A percentile compares a stretch with the other conserved stretches of the same genome.
phyloP scores from a whole-genome alignment of 768 basidiomycete species.

The Solioccasus polychromus region DNA sequence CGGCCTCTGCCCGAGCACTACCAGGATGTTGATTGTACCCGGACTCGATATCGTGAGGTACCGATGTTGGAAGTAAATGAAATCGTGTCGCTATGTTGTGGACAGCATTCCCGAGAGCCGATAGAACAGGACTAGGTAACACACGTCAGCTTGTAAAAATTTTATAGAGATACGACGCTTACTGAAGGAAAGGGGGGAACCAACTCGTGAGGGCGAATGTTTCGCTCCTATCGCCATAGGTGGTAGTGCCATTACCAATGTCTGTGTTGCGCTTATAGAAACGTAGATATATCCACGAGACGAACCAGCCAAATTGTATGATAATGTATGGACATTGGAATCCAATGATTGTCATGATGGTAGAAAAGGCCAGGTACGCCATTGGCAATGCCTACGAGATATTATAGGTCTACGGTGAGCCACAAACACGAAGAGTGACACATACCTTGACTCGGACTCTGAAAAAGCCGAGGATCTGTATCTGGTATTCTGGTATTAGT shows the following conservation, averaged over 20 bases:
- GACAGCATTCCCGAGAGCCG: slow-evolving; percentile 62
- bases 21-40: slow-evolving; percentile 81
- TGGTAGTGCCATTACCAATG: slow-evolving; percentile 54
- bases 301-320: slow-evolving; percentile 99
- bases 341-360: slow-evolving; percentile 76
- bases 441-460: slow-evolving; percentile 87
- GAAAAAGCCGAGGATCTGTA: slow-evolving; percentile 83
- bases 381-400: slow-evolving; percentile 84
- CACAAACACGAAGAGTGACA: not conserved
- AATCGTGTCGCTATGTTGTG: slow-evolving; percentile 65
- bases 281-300: slow-evolving; percentile 91
- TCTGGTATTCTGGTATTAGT: slow-evolving; percentile 96
- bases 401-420: not conserved
- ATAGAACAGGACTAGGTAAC: slow-evolving; percentile 62
- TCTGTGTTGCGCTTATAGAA: slow-evolving; percentile 93
- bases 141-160: slow-evolving; percentile 1
- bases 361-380: slow-evolving; percentile 88
- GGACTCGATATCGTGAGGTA: slow-evolving; percentile 61
- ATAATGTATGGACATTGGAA: slow-evolving; percentile 88
- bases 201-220: slow-evolving; percentile 93
- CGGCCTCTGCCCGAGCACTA: slow-evolving; percentile 92
- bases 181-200: slow-evolving; percentile 98
- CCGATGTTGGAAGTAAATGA: slow-evolving; percentile 67
- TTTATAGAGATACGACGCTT: slow-evolving; percentile 32
- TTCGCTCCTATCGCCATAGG: slow-evolving; percentile 92